Base-by-base conservation (phyloP, 306 rosid genomes). In the Vigna trinervia region DNA sequence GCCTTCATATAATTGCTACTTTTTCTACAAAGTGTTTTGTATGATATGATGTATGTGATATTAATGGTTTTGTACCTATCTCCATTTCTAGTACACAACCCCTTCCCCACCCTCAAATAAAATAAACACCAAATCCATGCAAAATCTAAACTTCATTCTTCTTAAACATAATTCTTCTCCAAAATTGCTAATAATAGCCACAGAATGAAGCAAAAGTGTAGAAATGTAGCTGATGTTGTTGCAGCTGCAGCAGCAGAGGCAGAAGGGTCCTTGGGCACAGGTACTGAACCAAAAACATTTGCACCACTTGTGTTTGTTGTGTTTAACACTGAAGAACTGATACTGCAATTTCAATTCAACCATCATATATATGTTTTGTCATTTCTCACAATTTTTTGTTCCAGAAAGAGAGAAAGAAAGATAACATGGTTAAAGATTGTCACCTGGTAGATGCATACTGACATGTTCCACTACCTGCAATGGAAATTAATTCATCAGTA, bases 291-390 rank as follows among this genome's bases (percentile, higher is more conserved):
- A 69, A 90, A 89, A 57, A 92, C 90, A 56, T 88, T 90, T 65
- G 97, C 87, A 30, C 97, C 97, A 23, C 85, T 90, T 45, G 97
- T 84, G 85, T 79, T 91, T 67, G 94, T 92, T 77, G 90, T 90
- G 87, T 92, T 90, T 20, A 92, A 78, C 8, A 89, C 71, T 62
- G 97, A 85, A 74, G 95, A 85, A 76, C 86, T 92, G 17, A 90
- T 90, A 59, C 97, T 92, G 93, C 86, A 87, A 83, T n/a, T 36
- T 75, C 39, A 70, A 28, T 36, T 78, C 39, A 70, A 28, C 17
- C 39, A 53, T 34, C 57, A 64, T 61, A 20, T 12, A 20, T 12
- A 20, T 12, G 12, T 80, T 12, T 20, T 82, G 15, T 75, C 60
- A 78, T 80, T 14, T 56, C n/a, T 50, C 53, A 47, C 5, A 75